Base-by-base conservation (phyloP, 129 eudicot genomes). In the Lactuca saligna region DNA sequence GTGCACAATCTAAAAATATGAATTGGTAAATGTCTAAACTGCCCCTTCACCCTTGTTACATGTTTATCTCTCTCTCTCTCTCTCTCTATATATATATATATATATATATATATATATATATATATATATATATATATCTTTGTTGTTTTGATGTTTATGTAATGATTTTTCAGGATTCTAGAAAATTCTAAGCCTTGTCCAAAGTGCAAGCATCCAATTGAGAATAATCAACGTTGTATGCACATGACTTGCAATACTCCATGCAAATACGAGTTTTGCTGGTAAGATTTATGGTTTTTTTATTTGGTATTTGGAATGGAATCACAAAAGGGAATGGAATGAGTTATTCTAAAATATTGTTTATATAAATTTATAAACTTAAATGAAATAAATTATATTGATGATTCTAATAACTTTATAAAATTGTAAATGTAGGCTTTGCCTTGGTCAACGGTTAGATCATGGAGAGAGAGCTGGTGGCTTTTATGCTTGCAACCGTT, bases 381-480 rank as follows among this genome's bases (percentile, higher is more conserved):
- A 6, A 35, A 4, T 35, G 38, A 35, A 35, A 35, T 35, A 3
- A 25, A 25, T 1, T 25, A 0, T 25, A n/a, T n/a, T n/a, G n/a
- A n/a, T n/a, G n/a, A n/a, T n/a, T n/a, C n/a, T n/a, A n/a, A n/a
- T n/a, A 3, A 41, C 17, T 64, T 66, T 17, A 3, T 31, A 41
- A 53, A 10, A 11, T 65, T 63, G 61, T 46, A 42, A 44, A 11
- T 76, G 78, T 82, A 94, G 99, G 99, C 69, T 94, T 8, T 94
- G 99, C 69, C 95, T 90, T 57, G 99, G 97, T 79, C 84, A 82
- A 41, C 90, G 99, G 99, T 79, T 97, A 16, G 97, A 90, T 54
- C 99, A 94, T 82, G 99, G 99, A 65, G 99, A 94, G 83, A 94
- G 96, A 82, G 90, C 99, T n/a, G 99, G 99, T 76, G 99, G 99